A percentile compares a stretch with the other conserved stretches of the same genome.
Conservation (phyloP, 805 yeast species). For the Wickerhamomyces hampshirensis region DNA sequence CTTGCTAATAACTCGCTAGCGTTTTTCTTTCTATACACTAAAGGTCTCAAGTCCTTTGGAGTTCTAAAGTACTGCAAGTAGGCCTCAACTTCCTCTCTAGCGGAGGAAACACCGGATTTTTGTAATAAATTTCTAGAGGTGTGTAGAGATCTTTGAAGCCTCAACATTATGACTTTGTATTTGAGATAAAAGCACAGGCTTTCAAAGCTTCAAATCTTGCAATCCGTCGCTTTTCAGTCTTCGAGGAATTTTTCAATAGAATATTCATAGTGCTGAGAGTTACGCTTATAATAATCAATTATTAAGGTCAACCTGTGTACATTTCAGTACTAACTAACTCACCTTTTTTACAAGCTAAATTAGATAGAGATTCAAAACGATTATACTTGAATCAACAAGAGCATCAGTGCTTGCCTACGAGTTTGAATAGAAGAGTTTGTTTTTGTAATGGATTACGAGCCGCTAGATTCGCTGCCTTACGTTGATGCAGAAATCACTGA, state of each 20-base stretch:
- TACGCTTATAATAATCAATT: constrained; percentile 7
- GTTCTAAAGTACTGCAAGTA: constrained; percentile 32
- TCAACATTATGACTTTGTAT: constrained; percentile 9
- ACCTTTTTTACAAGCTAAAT: no score
- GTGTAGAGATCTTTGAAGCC: constrained; percentile 14
- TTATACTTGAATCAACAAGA: no score
- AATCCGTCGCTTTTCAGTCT: constrained; percentile 5
- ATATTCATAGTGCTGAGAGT: constrained; percentile 14
- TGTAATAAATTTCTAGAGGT: constrained; percentile 11
- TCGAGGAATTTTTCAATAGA: constrained; percentile 2
- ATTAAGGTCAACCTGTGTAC: constrained; percentile 5
- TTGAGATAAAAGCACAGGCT: neutral
- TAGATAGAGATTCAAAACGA: no score
- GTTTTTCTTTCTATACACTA: constrained; percentile 37
- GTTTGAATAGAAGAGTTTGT: no score
- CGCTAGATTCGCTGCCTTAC: constrained; percentile 37
- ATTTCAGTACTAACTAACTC: no score
- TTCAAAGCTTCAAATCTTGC: neutral
- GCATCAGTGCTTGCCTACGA: no score
- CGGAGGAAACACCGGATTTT: constrained; percentile 6
- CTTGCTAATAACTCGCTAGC: constrained; percentile 32
- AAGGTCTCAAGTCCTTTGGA: constrained; percentile 29
- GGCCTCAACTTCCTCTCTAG: constrained; percentile 26
- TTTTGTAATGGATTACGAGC: constrained; percentile 28
- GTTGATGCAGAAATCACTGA: constrained; percentile 34